These are phyloP conservation scores for Gamarada debralockiae DNA, from an alignment of 495 filamentous ascomycete genomes.

Conservation along the genomic window DNA sequence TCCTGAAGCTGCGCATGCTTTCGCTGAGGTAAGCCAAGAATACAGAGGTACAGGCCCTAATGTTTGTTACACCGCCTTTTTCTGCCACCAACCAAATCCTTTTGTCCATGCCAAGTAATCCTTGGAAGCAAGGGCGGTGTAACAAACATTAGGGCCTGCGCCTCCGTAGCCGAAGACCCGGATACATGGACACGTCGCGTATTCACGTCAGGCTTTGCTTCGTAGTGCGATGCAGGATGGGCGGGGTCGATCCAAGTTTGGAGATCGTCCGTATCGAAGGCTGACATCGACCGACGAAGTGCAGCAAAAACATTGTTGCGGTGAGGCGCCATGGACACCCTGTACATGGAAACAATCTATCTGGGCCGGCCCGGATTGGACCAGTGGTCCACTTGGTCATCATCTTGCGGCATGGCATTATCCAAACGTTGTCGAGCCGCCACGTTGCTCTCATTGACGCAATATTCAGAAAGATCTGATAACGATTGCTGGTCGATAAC, in stretches of 20 bases:
- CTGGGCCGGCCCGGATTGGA: conserved; percentile 5
- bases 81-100: too few species aligned
- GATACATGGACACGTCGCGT: background rate
- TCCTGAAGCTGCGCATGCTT: too few species aligned
- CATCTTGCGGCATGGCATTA: conserved; percentile 1
- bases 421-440: conserved; percentile 17
- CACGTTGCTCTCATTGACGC: conserved; percentile 22
- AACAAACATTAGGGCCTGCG: too few species aligned
- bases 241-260: background rate
- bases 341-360: conserved; percentile 6
- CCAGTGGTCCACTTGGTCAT: background rate
- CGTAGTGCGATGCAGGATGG: background rate
- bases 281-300: background rate
- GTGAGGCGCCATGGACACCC: conserved; percentile 24
- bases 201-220: conserved; percentile 1
- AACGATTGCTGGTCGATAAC: conserved; percentile 12
- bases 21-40: too few species aligned
- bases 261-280: conserved; percentile 4
- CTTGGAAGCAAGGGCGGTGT: too few species aligned
- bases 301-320: conserved; percentile 19
- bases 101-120: too few species aligned
- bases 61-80: too few species aligned
- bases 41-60: too few species aligned
- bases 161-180: conserved; percentile 4
- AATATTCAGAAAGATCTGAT: conserved; percentile 11